phyloP scores from a whole-genome alignment of 2,329 filamentous ascomycete genomes.

The Colletotrichum sp. region DNA sequence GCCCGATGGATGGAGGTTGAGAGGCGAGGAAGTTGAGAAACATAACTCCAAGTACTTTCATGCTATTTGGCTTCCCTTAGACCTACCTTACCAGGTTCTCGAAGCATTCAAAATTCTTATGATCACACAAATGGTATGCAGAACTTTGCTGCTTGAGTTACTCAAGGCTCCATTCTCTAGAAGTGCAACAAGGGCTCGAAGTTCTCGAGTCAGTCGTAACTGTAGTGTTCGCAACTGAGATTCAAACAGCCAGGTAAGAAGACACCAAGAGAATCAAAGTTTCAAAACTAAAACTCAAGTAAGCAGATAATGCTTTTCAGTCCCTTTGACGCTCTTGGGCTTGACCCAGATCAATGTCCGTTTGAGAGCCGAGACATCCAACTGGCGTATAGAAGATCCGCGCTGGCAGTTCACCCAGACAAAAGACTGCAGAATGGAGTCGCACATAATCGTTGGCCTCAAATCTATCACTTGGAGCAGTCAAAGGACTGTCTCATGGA shows the following conservation, averaged over 20 bases:
- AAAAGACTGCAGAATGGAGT: background rate
- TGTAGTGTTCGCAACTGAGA: background rate
- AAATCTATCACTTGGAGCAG: background rate
- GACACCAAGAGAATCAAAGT: rapidly evolving
- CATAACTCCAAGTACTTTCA: background rate
- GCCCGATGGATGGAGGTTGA: background rate
- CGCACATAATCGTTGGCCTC: background rate
- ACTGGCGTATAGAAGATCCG: background rate
- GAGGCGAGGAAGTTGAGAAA: rapidly evolving
- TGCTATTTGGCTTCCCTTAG: too few relatives aligned
- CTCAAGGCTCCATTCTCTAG: too few relatives aligned
- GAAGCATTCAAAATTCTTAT: rapidly evolving
- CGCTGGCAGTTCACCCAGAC: background rate
- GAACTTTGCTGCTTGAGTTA: too few relatives aligned
- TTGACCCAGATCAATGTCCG: background rate
- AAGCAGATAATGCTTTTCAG: background rate
- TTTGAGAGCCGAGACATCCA: background rate
- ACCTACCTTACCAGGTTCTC: too few relatives aligned
- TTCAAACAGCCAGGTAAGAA: background rate
- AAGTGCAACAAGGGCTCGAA: background rate
- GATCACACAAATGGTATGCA: too few relatives aligned
- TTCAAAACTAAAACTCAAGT: rapidly evolving
- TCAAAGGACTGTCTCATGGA: background rate
- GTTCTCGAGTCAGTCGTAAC: background rate
- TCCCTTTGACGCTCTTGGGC: background rate